These are phyloP conservation scores for Kodamaea arcana DNA, from an alignment of 1,139 yeast genomes.

Conservation along the genomic window DNA sequence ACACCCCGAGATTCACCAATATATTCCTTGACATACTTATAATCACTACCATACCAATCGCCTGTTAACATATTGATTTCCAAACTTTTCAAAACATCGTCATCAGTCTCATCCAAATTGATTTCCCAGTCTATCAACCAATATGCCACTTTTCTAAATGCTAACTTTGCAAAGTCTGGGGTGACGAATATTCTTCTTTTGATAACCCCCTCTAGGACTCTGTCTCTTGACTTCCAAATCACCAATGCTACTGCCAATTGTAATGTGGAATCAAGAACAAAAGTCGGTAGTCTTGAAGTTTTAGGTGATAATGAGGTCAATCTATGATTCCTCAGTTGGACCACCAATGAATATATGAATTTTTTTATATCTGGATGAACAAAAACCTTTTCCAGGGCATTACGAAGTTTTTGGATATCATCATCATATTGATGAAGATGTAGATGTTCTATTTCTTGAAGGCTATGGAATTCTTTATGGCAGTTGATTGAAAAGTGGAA, in stretches of 20 bases:
- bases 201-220: constrained; percentile 6
- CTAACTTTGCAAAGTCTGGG: constrained; percentile 38
- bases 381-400: constrained; percentile 17
- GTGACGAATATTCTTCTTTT: constrained; percentile 25
- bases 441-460: constrained; percentile 6
- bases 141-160: constrained; percentile 41
- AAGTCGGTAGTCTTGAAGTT: constrained; percentile 32
- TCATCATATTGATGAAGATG: constrained; percentile 1
- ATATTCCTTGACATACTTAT: constrained; percentile 32
- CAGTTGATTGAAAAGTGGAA: constrained; percentile 33
- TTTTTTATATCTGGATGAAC: constrained; percentile 35
- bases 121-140: constrained; percentile 47
- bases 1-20: constrained; percentile 18
- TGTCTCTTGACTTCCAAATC: constrained; percentile 17
- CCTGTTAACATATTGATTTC: constrained; percentile 39
- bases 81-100: constrained; percentile 17
- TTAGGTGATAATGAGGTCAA: constrained; percentile 38
- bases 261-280: constrained; percentile 26
- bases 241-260: constrained; percentile 28
- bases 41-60: constrained; percentile 47
- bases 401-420: constrained; percentile 5
- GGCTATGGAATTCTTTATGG: constrained; percentile 7
- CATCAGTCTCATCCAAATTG: constrained; percentile 14
- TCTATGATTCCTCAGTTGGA: constrained; percentile 39
- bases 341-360: constrained; percentile 37